These are phyloP conservation scores for Phytophthora litchii DNA, from an alignment of 352 stramenopile genomes.

Conservation along the genomic window DNA sequence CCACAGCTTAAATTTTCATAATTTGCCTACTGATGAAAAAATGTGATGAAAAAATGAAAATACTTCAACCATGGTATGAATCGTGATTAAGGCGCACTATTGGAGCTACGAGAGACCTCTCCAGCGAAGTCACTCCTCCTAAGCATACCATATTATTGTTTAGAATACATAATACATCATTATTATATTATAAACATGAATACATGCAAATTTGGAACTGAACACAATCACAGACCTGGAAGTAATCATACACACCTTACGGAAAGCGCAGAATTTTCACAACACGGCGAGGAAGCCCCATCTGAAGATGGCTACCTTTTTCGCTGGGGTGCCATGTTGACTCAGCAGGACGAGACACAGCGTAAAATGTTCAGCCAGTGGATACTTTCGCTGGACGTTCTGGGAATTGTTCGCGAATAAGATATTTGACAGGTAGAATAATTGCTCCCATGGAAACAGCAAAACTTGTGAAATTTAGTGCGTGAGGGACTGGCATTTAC, in stretches of 20 bases:
- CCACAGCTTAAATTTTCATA: no score
- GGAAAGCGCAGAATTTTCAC: conserved; percentile 1
- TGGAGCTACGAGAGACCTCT: no score
- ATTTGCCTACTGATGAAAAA: no score
- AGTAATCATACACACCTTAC: neutral
- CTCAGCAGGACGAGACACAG: conserved; percentile 5
- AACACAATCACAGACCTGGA: no score
- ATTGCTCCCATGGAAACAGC: neutral
- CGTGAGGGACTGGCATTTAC: neutral
- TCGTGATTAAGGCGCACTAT: no score
- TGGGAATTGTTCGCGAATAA: conserved; percentile 13
- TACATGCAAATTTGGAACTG: no score
- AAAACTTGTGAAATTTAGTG: conserved; percentile 6
- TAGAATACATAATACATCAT: no score
- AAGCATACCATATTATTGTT: no score
- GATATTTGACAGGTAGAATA: conserved; percentile 7
- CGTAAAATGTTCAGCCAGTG: conserved; percentile 20
- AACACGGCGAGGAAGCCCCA: conserved; percentile 10
- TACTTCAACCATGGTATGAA: no score
- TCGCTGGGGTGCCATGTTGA: conserved; percentile 9
- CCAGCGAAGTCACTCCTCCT: no score
- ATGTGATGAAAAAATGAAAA: no score
- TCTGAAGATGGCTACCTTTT: conserved; percentile 24
- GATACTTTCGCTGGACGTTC: conserved; percentile 24
- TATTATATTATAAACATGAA: no score